These are phyloP conservation scores for Dioszegia crocea DNA, from an alignment of 768 basidiomycete genomes.

Conservation along the genomic window DNA sequence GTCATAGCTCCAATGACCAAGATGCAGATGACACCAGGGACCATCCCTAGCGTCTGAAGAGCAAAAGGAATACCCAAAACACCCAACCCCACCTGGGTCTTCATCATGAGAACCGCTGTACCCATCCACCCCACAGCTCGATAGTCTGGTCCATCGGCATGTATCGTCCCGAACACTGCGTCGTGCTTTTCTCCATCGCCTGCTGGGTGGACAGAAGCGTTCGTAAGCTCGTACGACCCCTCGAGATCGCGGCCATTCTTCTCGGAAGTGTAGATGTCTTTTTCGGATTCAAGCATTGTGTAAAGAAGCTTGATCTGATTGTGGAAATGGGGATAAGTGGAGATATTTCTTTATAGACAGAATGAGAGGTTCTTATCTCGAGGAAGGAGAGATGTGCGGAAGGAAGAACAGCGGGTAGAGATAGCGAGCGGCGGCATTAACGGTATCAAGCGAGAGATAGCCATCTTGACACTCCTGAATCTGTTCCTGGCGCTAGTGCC, in stretches of 20 bases:
- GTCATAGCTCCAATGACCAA: neutral
- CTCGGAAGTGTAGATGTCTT: neutral
- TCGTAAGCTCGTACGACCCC: neutral
- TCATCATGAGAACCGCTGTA: slow-evolving; percentile 38
- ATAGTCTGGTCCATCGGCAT: slow-evolving; percentile 35
- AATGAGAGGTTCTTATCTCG: no score
- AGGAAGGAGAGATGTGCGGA: no score
- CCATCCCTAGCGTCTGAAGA: slow-evolving; percentile 28
- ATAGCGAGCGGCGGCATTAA: no score
- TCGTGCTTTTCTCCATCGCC: slow-evolving; percentile 37
- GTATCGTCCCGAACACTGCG: slow-evolving; percentile 33
- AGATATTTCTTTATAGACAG: no score
- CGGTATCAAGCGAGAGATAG: no score
- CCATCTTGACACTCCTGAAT: no score
- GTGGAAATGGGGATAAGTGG: no score
- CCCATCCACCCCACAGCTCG: slow-evolving; percentile 32
- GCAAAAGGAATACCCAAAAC: slow-evolving; percentile 39
- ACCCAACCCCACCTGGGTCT: slow-evolving; percentile 40
- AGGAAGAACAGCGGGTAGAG: no score
- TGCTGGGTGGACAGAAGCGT: neutral
- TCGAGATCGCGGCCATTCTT: neutral
- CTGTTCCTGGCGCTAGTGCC: no score
- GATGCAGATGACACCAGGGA: slow-evolving; percentile 32
- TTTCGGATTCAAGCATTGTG: no score
- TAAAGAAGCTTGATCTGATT: no score